Evolutionary conservation across 2,329 filamentous ascomycete genomes (phyloP).

Genomic region (Cladosporium sp.): DNA sequence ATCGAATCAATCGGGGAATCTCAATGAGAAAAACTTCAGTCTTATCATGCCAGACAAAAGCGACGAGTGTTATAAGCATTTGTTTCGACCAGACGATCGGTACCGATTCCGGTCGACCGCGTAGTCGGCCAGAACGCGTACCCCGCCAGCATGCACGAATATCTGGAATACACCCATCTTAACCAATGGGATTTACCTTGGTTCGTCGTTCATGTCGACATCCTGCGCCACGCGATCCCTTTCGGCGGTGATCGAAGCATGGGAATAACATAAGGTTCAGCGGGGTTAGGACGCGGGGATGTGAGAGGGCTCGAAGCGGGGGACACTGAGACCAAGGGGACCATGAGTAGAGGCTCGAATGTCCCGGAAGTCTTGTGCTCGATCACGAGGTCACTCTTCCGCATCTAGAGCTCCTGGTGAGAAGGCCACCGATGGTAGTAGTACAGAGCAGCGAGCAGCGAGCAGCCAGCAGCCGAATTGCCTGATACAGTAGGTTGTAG

Average conservation of each 20-base stretch:
- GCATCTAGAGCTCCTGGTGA: background rate
- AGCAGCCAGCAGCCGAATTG: background rate
- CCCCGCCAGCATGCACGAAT: conserved; percentile 1
- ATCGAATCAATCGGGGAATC: background rate
- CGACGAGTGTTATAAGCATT: background rate
- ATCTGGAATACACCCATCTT: background rate
- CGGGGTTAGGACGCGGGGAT: conserved; percentile 2
- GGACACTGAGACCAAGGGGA: background rate
- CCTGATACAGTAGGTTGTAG: background rate
- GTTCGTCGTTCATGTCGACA: background rate
- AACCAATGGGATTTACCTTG: background rate
- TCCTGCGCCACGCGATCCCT: background rate
- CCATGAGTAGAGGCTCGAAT: no score
- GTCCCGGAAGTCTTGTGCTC: background rate
- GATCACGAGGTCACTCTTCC: background rate
- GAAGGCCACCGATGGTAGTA: background rate
- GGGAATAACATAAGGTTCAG: conserved; percentile 7
- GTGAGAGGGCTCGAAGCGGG: background rate
- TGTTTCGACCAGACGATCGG: background rate
- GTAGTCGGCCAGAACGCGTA: conserved; percentile 6
- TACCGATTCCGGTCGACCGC: conserved; percentile 9
- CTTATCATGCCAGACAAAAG: background rate
- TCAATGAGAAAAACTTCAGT: background rate
- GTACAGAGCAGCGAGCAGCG: no score
- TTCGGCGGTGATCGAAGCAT: background rate